Percentiles rank a stretch among this genome's conserved stretches.
phyloP scores from a whole-genome alignment of 1,284 basidiomycete species.

The Ustilago xerochloae region DNA sequence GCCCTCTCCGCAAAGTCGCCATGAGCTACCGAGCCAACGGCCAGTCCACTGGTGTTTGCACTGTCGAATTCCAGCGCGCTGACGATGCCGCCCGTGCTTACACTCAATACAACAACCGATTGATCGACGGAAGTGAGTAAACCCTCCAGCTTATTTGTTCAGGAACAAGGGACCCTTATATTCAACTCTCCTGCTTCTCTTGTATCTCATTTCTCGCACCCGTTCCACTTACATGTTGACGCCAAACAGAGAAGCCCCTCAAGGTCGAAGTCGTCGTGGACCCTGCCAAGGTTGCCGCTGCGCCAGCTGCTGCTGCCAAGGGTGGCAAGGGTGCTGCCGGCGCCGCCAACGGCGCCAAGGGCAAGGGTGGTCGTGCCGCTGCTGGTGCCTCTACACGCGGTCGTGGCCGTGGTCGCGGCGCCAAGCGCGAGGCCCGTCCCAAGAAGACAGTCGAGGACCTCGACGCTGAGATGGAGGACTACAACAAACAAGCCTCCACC shows the following conservation, averaged over 20 bases:
- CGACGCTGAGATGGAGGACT: constrained; percentile 75
- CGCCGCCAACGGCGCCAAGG: constrained; percentile 26
- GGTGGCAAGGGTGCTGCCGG: constrained; percentile 42
- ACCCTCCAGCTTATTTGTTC: not conserved
- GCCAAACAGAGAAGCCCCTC: constrained; percentile 82
- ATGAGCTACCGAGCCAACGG: constrained; percentile 87
- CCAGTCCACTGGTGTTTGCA: constrained; percentile 88
- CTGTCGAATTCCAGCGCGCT: constrained; percentile 84
- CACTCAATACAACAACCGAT: constrained; percentile 94
- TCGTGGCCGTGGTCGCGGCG: constrained; percentile 72
- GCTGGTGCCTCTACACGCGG: constrained; percentile 66
- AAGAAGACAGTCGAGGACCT: constrained; percentile 73
- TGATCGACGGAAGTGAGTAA: constrained; percentile 95
- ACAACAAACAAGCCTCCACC: constrained; percentile 55
- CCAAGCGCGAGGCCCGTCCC: constrained; percentile 68
- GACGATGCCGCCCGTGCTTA: constrained; percentile 93
- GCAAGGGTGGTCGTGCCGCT: constrained; percentile 32
- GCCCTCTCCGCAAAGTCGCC: constrained; percentile 82
- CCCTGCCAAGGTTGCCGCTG: constrained; percentile 74
- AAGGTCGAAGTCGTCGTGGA: constrained; percentile 97
- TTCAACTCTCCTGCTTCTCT: constrained; percentile 43
- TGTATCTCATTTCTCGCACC: not conserved
- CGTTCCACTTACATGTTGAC: not conserved
- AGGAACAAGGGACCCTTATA: not conserved
- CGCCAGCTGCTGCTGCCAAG: constrained; percentile 35